phyloP scores from a whole-genome alignment of 257 asterid species.

The Rubia yunnanensis region DNA sequence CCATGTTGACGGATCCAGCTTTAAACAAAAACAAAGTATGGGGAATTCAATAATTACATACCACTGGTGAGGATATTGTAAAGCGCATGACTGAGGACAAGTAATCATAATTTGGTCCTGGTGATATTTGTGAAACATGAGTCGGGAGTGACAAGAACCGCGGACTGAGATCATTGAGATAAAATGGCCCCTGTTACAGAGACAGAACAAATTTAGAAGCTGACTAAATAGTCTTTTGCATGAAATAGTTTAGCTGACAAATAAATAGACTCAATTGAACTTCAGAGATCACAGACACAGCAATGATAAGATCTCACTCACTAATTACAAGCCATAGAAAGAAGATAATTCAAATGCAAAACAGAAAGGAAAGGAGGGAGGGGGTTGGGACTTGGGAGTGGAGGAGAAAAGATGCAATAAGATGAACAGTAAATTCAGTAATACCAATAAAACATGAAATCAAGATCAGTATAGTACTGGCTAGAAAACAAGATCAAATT shows the following conservation, averaged over 20 bases:
- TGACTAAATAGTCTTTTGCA: neutral
- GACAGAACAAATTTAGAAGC: neutral
- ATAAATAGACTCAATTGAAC: neutral
- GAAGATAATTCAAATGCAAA: neutral
- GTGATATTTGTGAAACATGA: constrained; percentile 73
- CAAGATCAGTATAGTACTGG: neutral
- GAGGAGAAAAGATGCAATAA: neutral
- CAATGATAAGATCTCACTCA: neutral
- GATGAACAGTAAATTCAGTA: neutral
- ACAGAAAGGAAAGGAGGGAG: no score
- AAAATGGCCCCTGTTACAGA: constrained; percentile 44
- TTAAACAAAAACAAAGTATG: constrained; percentile 1
- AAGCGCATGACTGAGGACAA: constrained; percentile 81
- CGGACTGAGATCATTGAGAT: constrained; percentile 62
- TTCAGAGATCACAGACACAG: neutral
- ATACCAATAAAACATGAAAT: neutral
- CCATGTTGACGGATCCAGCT: neutral
- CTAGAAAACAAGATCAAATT: neutral
- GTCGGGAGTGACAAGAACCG: constrained; percentile 70
- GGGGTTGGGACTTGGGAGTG: no score
- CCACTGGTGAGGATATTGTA: constrained; percentile 84
- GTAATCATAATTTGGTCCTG: constrained; percentile 89
- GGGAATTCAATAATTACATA: constrained; percentile 23
- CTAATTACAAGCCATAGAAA: neutral
- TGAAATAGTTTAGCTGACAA: neutral